These are phyloP conservation scores for Debaryomyces hansenii DNA, from an alignment of 805 yeast genomes.

Conservation along the genomic window DNA sequence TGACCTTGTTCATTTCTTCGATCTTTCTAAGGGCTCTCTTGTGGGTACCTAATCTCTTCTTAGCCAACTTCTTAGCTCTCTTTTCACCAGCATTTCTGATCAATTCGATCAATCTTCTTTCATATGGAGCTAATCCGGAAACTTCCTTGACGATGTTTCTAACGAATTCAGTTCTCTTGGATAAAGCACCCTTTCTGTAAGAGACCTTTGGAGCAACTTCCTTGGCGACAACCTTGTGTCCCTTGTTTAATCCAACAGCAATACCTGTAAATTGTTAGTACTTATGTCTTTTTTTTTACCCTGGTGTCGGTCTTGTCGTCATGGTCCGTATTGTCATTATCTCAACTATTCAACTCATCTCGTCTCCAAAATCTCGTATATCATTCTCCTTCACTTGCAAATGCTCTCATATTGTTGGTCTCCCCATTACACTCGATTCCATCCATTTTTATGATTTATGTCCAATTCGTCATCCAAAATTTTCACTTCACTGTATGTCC, in stretches of 20 bases:
- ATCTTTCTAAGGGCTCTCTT: constrained; percentile 99
- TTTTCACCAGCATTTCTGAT: constrained; percentile 99
- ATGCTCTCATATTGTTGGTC: no score
- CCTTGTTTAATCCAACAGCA: constrained; percentile 99
- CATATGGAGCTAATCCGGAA: constrained; percentile 99
- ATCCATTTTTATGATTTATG: no score
- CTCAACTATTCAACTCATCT: not conserved
- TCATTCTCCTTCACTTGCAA: no score
- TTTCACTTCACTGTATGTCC: no score
- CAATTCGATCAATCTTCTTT: constrained; percentile 98
- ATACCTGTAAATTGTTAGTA: constrained; percentile 61
- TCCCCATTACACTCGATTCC: no score
- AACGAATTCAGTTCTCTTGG: constrained; percentile 95
- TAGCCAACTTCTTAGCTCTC: constrained; percentile 99
- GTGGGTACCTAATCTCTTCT: constrained; percentile 99
- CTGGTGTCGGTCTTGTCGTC: not conserved
- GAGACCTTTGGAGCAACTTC: constrained; percentile 68
- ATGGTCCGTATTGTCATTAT: no score
- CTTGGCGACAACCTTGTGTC: constrained; percentile 94
- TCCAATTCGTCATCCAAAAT: no score
- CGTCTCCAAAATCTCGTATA: no score
- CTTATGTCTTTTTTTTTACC: not conserved
- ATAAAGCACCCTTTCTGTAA: constrained; percentile 93
- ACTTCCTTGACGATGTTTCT: constrained; percentile 95
- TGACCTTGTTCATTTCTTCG: constrained; percentile 95